Evolutionary conservation across 768 basidiomycete species (phyloP).

Genomic region (Suillus fuscotomentosus): DNA sequence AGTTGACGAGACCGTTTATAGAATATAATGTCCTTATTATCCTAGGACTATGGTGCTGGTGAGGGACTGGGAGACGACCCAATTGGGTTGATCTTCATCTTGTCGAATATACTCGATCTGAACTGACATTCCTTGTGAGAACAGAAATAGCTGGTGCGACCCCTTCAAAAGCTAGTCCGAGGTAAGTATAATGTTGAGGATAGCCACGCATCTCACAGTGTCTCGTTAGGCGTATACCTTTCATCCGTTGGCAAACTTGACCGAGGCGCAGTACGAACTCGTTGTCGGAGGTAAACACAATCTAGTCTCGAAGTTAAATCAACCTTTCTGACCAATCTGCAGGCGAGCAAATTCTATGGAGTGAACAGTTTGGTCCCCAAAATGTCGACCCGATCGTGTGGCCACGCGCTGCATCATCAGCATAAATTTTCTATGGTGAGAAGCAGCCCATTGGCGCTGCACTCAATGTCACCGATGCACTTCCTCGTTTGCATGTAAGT

Average conservation of each 20-base stretch:
- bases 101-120: not conserved
- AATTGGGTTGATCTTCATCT: slow-evolving; percentile 32
- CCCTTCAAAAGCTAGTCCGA: slow-evolving; percentile 82
- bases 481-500: slow-evolving; percentile 54
- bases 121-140: not conserved
- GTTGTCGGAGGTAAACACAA: slow-evolving; percentile 56
- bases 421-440: slow-evolving; percentile 79
- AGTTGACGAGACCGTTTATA: not conserved
- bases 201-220: slow-evolving; percentile 18
- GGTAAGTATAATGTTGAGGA: slow-evolving; percentile 32
- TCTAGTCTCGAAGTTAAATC: not conserved
- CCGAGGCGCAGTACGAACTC: slow-evolving; percentile 43
- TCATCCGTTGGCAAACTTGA: slow-evolving; percentile 37
- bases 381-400: slow-evolving; percentile 70
- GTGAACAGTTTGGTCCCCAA: slow-evolving; percentile 67
- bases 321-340: not conserved
- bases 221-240: slow-evolving; percentile 42
- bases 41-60: slow-evolving; percentile 66
- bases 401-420: slow-evolving; percentile 70
- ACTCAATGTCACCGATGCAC: slow-evolving; percentile 44
- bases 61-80: slow-evolving; percentile 61
- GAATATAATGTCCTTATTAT: not conserved
- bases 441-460: slow-evolving; percentile 23
- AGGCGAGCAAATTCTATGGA: slow-evolving; percentile 72
- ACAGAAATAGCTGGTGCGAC: slow-evolving; percentile 48